Percentiles rank a stretch among this genome's conserved stretches.
Evolutionary conservation across 2,329 filamentous ascomycete genomes (phyloP).

Genomic region (Neurospora sp.): DNA sequence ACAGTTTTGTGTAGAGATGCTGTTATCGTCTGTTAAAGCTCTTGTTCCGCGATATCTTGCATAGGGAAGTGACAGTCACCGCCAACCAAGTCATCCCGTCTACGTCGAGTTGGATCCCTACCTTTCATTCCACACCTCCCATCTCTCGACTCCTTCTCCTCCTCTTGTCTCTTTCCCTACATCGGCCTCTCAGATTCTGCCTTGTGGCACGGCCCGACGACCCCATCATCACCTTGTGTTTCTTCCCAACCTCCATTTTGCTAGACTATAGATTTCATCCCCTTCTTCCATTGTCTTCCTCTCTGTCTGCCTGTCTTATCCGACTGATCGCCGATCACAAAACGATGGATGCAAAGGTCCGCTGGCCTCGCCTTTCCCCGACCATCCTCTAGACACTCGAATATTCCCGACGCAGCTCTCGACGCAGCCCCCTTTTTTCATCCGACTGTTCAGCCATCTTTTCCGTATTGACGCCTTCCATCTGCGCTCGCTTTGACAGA

Average conservation of each 20-base stretch:
- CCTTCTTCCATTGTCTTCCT: neutral
- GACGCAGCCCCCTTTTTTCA: neutral
- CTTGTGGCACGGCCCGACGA: neutral
- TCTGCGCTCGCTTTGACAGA: neutral
- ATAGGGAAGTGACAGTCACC: constrained; percentile 11
- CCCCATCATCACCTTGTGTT: neutral
- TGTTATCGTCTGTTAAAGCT: neutral
- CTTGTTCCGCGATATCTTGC: neutral
- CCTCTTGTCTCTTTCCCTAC: neutral
- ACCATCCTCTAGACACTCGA: neutral
- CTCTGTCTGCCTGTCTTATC: neutral
- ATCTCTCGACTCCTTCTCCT: constrained; percentile 11
- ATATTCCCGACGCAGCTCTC: neutral
- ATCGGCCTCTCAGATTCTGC: neutral
- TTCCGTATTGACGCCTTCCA: neutral
- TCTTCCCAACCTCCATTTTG: neutral
- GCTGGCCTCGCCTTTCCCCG: constrained; percentile 6
- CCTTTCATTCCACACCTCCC: neutral
- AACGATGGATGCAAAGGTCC: constrained; percentile 18
- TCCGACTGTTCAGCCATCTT: neutral
- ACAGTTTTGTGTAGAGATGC: neutral
- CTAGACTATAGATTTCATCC: neutral
- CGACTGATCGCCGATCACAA: constrained; percentile 1
- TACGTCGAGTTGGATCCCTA: constrained; percentile 1
- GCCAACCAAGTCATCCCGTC: constrained; percentile 11